Percentiles rank a stretch among this genome's conserved stretches.
Conservation (phyloP, 805 yeast genomes). For the Ogataea methanolica region DNA sequence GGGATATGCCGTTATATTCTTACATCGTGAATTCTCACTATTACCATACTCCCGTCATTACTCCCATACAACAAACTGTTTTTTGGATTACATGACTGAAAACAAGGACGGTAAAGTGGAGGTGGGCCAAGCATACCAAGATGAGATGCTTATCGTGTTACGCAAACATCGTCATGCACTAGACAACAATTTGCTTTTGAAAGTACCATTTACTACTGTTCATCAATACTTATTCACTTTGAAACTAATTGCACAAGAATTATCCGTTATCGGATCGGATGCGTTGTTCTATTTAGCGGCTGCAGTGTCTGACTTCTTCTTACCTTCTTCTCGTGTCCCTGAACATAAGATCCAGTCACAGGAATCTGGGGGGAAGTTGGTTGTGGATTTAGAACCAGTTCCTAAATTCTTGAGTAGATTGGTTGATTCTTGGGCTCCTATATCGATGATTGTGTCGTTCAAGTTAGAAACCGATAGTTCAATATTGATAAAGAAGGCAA, state of each 20-base stretch:
- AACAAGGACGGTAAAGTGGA: constrained; percentile 46
- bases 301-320: constrained; percentile 94
- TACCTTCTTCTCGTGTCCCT: constrained; percentile 80
- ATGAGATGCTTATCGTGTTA: constrained; percentile 55
- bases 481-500: constrained; percentile 70
- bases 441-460: constrained; percentile 90
- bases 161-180: constrained; percentile 51
- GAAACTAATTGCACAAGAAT: constrained; percentile 54
- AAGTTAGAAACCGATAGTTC: constrained; percentile 83
- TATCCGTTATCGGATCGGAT: constrained; percentile 49
- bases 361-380: constrained; percentile 62
- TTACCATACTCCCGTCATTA: constrained; percentile 91
- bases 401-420: constrained; percentile 87
- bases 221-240: constrained; percentile 89
- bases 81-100: constrained; percentile 74
- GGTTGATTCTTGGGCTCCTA: constrained; percentile 92
- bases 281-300: constrained; percentile 90
- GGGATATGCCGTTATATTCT: constrained; percentile 88
- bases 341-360: constrained; percentile 93
- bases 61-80: constrained; percentile 78
- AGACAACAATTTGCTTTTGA: constrained; percentile 47
- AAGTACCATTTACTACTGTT: constrained; percentile 90
- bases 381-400: constrained; percentile 88
- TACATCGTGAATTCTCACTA: constrained; percentile 88
- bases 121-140: constrained; percentile 56